A percentile compares a stretch with the other conserved stretches of the same genome.
Conservation (phyloP, 495 filamentous ascomycete genomes). For the Lasiosphaeria miniovina region DNA sequence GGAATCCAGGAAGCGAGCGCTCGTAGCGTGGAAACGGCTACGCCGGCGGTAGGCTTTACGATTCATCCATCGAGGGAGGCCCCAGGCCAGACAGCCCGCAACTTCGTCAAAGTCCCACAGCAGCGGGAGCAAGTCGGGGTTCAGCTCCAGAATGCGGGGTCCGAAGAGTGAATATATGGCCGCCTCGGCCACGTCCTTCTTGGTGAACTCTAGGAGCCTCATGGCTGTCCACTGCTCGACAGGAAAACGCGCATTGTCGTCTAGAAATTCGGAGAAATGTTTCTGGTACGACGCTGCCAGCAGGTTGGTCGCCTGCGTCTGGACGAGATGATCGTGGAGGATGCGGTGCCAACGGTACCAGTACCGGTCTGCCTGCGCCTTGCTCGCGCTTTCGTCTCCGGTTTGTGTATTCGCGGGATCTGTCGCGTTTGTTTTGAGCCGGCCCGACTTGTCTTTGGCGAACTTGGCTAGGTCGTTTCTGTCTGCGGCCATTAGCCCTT, state of each 20-base stretch:
- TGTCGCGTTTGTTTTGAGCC: slow-evolving; percentile 4
- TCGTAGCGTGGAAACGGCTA: slow-evolving; percentile 24
- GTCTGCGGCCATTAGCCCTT: slow-evolving; percentile 9
- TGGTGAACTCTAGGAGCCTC: background rate
- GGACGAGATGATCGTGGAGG: slow-evolving; percentile 14
- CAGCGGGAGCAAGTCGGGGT: slow-evolving; percentile 20
- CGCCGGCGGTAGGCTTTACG: slow-evolving; percentile 23
- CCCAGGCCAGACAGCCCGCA: slow-evolving; percentile 10
- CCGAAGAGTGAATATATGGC: slow-evolving; percentile 13
- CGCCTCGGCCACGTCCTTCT: background rate
- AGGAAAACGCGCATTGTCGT: slow-evolving; percentile 1
- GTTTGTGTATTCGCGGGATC: background rate
- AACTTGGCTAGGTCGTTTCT: slow-evolving; percentile 19
- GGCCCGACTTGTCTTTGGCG: slow-evolving; percentile 18
- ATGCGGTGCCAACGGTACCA: slow-evolving; percentile 21
- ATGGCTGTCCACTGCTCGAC: background rate
- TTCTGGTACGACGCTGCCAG: slow-evolving; percentile 13
- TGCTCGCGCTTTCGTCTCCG: background rate
- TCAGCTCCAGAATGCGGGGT: slow-evolving; percentile 16
- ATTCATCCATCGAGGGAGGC: slow-evolving; percentile 55
- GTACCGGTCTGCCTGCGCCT: slow-evolving; percentile 15
- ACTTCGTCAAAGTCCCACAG: slow-evolving; percentile 24
- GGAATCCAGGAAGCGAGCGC: slow-evolving; percentile 19
- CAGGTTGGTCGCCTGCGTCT: slow-evolving; percentile 7
- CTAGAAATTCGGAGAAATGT: slow-evolving; percentile 16